Evolutionary conservation across 805 yeast genomes (phyloP), one percentile per base, ranked within the genome.

Genomic region (Candida lessepsii): DNA sequence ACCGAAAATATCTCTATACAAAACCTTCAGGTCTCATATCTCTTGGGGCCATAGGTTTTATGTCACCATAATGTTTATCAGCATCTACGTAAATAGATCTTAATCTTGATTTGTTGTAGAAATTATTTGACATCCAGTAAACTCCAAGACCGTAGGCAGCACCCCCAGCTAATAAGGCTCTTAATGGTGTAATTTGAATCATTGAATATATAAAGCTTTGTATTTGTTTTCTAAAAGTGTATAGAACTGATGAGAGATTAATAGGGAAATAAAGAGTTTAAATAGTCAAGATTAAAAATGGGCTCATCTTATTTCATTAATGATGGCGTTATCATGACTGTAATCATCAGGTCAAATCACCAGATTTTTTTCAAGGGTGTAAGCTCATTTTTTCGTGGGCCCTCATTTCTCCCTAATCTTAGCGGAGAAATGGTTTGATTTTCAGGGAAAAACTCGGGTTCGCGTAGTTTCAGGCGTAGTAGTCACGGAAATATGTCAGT

Each of bases 81-180:
- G 59, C 46, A 2, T 48, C 47, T 18, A 58, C 63, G 41, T 51
- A 67, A 9, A 63, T 61, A 35, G 50, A 50, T 42, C 53, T 58
- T 37, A 66, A 48, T 3, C 56, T 34, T 5, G 67, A 64, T 33
- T 55, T 46, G 18, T 48, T 36, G 51, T 58, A 65, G 54, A 63
- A 67, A 42, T 52, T 46, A 11, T 45, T 58, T 16, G 52, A 42
- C 72, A 67, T 68, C 47, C 51, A 63, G 31, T 51, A 42, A 3
- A 52, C 69, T 9, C 63, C 66, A 14, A 55, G 35, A 5, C 63
- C 66, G 44, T 66, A 65, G 25, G 49, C 51, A 18, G 46, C 40
- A 28, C 67, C 67, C 21, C 71, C 71, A 21, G 53, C 43, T 8
- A 55, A 26, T 19, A 67, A 53, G 7, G 68, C 68, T 50, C 48